Percentiles rank a stretch among this genome's conserved stretches.
Conservation (phyloP, 2,329 filamentous ascomycete genomes). For the Shiraia bambusicola region DNA sequence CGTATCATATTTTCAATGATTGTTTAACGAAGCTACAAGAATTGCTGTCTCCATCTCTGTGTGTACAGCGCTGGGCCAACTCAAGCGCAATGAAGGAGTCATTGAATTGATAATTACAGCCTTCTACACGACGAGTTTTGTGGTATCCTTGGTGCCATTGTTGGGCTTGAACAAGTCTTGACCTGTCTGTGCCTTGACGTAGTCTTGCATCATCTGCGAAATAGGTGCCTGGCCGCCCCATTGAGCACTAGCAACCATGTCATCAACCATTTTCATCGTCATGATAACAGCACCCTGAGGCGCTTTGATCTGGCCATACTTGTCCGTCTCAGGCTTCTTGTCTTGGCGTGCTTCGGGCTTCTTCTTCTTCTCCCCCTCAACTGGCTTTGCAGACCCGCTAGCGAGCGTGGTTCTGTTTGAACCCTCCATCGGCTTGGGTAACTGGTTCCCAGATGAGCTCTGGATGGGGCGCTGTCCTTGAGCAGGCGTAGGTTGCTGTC, state of each 20-base stretch:
- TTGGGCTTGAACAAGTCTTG: conserved; percentile 8
- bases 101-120: neutral
- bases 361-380: conserved; percentile 1
- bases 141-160: conserved; percentile 5
- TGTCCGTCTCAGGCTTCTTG: conserved; percentile 16
- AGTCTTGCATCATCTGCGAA: conserved; percentile 40
- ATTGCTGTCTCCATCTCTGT: no score
- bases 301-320: conserved; percentile 19
- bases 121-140: conserved; percentile 6
- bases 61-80: no score
- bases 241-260: conserved; percentile 28
- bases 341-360: conserved; percentile 23
- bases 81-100: no score
- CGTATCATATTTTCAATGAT: no score
- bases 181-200: conserved; percentile 31
- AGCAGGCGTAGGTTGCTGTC: conserved; percentile 5
- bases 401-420: conserved; percentile 17
- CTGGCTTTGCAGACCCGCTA: no score
- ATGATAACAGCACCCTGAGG: conserved; percentile 33
- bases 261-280: conserved; percentile 39
- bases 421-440: conserved; percentile 6
- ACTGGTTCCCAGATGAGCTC: neutral
- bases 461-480: conserved; percentile 6
- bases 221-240: conserved; percentile 37
- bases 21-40: no score